These are phyloP conservation scores for Rosa lucieae DNA, from an alignment of 306 rosid genomes.

Conservation along the genomic window DNA sequence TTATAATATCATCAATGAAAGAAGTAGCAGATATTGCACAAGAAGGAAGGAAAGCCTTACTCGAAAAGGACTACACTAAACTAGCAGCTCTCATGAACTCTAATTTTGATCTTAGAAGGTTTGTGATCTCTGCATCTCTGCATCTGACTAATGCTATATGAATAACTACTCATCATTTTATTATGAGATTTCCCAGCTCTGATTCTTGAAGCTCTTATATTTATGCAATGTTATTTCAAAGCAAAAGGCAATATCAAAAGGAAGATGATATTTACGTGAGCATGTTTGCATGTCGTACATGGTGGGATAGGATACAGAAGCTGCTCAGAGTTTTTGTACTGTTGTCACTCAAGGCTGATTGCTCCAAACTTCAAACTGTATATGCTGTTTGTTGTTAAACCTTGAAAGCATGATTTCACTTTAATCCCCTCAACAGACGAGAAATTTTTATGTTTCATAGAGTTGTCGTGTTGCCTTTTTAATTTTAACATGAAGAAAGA, in stretches of 20 bases:
- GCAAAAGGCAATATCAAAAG: not conserved
- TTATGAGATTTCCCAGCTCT: not conserved
- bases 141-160: not conserved
- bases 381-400: not conserved
- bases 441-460: not conserved
- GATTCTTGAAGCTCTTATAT: not conserved
- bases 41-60: conserved; percentile 68
- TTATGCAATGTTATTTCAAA: not conserved
- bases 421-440: not conserved
- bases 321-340: not conserved
- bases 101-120: conserved; percentile 90
- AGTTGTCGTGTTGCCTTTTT: not conserved
- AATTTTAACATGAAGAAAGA: not conserved
- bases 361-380: not conserved
- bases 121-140: conserved; percentile 1
- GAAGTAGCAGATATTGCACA: conserved; percentile 72
- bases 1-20: conserved; percentile 70
- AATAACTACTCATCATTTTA: not conserved
- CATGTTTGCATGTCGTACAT: not conserved
- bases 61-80: conserved; percentile 59
- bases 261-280: conserved; percentile 3
- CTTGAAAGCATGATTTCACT: not conserved
- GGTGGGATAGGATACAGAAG: not conserved
- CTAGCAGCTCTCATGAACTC: conserved; percentile 70
- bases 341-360: not conserved